Evolutionary conservation across 2,329 filamentous ascomycete genomes (phyloP).

Genomic region (Sclerotinia glacialis): DNA sequence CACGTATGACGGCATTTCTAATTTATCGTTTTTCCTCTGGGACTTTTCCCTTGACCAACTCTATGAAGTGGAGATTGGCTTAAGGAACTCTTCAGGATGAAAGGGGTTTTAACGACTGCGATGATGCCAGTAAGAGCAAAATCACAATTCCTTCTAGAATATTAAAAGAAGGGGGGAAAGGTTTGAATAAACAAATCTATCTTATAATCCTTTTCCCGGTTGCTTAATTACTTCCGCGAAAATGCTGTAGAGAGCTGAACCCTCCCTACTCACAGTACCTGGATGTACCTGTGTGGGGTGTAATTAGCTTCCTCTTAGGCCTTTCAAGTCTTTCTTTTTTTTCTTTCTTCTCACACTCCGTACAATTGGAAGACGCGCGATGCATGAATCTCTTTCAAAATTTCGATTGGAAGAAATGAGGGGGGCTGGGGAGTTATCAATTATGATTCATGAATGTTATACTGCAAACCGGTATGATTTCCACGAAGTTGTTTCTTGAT

Average conservation of each 20-base stretch:
- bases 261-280: conserved; percentile 14
- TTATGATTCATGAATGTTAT: conserved; percentile 11
- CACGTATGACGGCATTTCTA: conserved; percentile 31
- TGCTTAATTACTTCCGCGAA: not conserved
- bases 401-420: conserved; percentile 13
- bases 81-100: conserved; percentile 13
- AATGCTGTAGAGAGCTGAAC: not conserved
- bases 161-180: not conserved
- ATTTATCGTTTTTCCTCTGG: conserved; percentile 22
- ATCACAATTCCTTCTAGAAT: conserved; percentile 13
- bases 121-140: conserved; percentile 3
- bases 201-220: not conserved
- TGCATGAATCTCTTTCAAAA: not conserved
- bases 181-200: conserved; percentile 6
- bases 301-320: not conserved
- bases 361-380: not conserved
- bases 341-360: not conserved
- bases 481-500: not conserved
- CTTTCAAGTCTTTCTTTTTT: not conserved
- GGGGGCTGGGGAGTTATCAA: conserved; percentile 15
- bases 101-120: conserved; percentile 2
- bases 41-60: not conserved
- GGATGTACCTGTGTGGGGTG: conserved; percentile 16
- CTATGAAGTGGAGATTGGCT: conserved; percentile 11
- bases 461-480: not conserved